These are phyloP conservation scores for Yamadazyma membranifaciens DNA, from an alignment of 1,139 yeast species.

Conservation along the genomic window DNA sequence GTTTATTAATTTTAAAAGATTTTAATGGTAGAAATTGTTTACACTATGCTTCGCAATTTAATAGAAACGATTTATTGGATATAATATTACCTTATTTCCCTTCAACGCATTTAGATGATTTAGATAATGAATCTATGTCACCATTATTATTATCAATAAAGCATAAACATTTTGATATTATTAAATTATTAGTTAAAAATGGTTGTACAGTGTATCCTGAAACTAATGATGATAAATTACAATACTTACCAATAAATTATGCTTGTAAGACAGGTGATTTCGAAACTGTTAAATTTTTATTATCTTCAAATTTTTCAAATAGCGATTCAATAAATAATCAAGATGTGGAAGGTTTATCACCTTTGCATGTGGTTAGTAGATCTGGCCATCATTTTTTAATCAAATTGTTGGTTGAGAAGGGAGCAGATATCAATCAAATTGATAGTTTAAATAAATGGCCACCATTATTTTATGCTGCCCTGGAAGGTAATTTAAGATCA, in stretches of 20 bases:
- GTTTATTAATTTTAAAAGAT: conserved; percentile 46
- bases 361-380: conserved; percentile 85
- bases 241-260: conserved; percentile 79
- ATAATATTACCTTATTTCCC: conserved; percentile 43
- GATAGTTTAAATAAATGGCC: conserved; percentile 94
- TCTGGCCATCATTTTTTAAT: conserved; percentile 75
- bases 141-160: conserved; percentile 80
- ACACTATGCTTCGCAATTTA: conserved; percentile 82
- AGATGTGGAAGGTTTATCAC: conserved; percentile 86
- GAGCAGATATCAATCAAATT: conserved; percentile 74
- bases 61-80: conserved; percentile 54
- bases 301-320: conserved; percentile 23
- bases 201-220: conserved; percentile 61
- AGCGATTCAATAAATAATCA: conserved; percentile 42
- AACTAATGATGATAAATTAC: conserved; percentile 47
- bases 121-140: conserved; percentile 75
- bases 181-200: conserved; percentile 39
- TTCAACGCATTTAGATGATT: conserved; percentile 40
- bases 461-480: conserved; percentile 86
- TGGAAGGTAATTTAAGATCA: conserved; percentile 75
- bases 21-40: conserved; percentile 79
- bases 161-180: conserved; percentile 57
- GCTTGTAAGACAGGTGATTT: conserved; percentile 87
- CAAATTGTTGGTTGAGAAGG: conserved; percentile 63
- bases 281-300: conserved; percentile 63